phyloP scores from a whole-genome alignment of 1,284 basidiomycete species.

The Apiotrichum sp. region DNA sequence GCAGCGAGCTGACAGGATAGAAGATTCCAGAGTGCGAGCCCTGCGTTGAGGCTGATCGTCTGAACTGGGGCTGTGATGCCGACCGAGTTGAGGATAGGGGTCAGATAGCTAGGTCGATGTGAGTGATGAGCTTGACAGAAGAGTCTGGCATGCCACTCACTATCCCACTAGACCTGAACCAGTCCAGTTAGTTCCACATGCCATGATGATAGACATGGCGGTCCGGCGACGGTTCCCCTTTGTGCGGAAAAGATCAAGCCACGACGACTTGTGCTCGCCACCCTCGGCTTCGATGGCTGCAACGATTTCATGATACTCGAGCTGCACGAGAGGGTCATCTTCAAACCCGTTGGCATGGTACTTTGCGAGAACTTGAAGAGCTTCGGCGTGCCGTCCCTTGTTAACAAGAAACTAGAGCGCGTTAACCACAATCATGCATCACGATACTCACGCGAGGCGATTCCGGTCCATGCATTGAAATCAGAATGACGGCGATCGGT shows the following conservation, averaged over 20 bases:
- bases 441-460: slow-evolving; percentile 2
- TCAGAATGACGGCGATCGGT: slow-evolving; percentile 6
- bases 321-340: slow-evolving; percentile 10
- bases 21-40: slow-evolving; percentile 21
- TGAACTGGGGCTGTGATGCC: slow-evolving; percentile 28
- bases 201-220: slow-evolving; percentile 23
- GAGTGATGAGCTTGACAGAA: background rate
- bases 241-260: slow-evolving; percentile 33
- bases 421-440: background rate
- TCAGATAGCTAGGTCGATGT: slow-evolving; percentile 19
- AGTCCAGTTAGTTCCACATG: slow-evolving; percentile 22
- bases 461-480: slow-evolving; percentile 5
- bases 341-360: slow-evolving; percentile 13
- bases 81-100: slow-evolving; percentile 28
- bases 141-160: slow-evolving; percentile 11
- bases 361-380: slow-evolving; percentile 14
- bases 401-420: slow-evolving; percentile 6
- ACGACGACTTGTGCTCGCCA: slow-evolving; percentile 14
- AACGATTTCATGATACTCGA: slow-evolving; percentile 27
- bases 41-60: slow-evolving; percentile 28
- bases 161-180: slow-evolving; percentile 32
- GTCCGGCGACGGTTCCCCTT: slow-evolving; percentile 33
- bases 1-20: slow-evolving; percentile 9
- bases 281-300: slow-evolving; percentile 23
- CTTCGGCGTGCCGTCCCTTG: slow-evolving; percentile 9